These are phyloP conservation scores for Baorangia bicolor DNA, from an alignment of 768 basidiomycete species.

Conservation along the genomic window DNA sequence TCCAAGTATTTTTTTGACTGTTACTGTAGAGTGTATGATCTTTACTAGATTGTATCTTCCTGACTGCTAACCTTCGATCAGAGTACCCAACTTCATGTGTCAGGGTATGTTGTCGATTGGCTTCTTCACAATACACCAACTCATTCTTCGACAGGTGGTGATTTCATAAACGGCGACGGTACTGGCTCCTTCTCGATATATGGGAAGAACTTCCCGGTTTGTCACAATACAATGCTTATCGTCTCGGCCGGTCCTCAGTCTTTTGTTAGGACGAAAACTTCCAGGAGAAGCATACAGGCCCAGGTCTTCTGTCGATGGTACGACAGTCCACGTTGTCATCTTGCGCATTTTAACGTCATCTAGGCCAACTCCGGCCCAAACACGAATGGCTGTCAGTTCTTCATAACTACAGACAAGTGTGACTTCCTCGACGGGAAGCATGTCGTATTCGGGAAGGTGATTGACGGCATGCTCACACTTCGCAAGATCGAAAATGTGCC, in stretches of 20 bases:
- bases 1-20: slow-evolving; percentile 8
- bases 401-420: slow-evolving; percentile 93
- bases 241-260: neutral
- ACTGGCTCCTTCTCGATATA: slow-evolving; percentile 98
- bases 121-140: neutral
- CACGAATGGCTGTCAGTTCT: slow-evolving; percentile 98
- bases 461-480: slow-evolving; percentile 92
- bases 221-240: slow-evolving; percentile 16
- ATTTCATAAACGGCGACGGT: slow-evolving; percentile 93
- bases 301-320: slow-evolving; percentile 92
- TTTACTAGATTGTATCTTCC: neutral
- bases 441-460: slow-evolving; percentile 87
- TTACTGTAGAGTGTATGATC: slow-evolving; percentile 63
- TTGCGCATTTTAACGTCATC: slow-evolving; percentile 1
- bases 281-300: slow-evolving; percentile 78
- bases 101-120: slow-evolving; percentile 53
- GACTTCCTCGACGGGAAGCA: slow-evolving; percentile 96
- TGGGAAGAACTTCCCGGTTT: slow-evolving; percentile 87
- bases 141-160: slow-evolving; percentile 60
- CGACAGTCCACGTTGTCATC: slow-evolving; percentile 4
- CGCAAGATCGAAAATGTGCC: slow-evolving; percentile 96
- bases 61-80: slow-evolving; percentile 30
- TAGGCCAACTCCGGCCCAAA: slow-evolving; percentile 95
- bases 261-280: slow-evolving; percentile 87
- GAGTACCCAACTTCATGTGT: slow-evolving; percentile 94